Base-by-base conservation (phyloP, 2,329 filamentous ascomycete genomes). In the Parastagonospora avenae region DNA sequence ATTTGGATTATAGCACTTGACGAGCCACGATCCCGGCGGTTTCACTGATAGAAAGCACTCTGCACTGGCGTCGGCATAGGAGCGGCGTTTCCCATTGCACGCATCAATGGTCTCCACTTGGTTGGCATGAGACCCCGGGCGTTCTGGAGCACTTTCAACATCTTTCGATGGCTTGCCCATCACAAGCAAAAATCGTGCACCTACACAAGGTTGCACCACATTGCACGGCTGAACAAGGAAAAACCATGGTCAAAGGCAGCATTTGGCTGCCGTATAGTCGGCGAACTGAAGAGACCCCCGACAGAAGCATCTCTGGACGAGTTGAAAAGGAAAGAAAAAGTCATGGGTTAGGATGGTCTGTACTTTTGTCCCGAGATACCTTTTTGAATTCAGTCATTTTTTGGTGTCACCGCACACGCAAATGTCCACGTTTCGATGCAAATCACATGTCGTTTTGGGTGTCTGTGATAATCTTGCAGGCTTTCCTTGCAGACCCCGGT, bases 11-110 rank as follows among this genome's bases (percentile, higher is more conserved):
- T 55, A 55, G 56, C 62, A 62, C 50, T 48, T 58, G 40, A 66
- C 60, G 60, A 67, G 54, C 59, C 52, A 67, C 62, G 61, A 65
- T 59, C 54, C 61, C 58, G 60, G 55, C 58, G 57, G 52, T 46
- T 56, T 55, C 50, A 62, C 56, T 62, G 62, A 69, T 68, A 68
- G 66, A 72, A 57, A 59, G 57, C 52, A 63, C 59, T 55, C 61
- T 55, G 57, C 56, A 51, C 45, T 52, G 70, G 63, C 64, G 65
- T 68, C 60, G 67, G 69, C 69, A 72, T 71, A 62, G 63, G 62
- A 65, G 62, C 59, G 69, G 69, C 68, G 69, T 72, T 73, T 63
- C 55, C 61, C 57, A 60, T 50, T 58, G 58, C 50, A 58, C 55
- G 66, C 66, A 70, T 70, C 54, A 50, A 59, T 57, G 59, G 64